Percentiles rank a stretch among this genome's conserved stretches.
These are phyloP conservation scores for Colletotrichum sp. DNA, from an alignment of 2,329 filamentous ascomycete species.

Conservation along the genomic window DNA sequence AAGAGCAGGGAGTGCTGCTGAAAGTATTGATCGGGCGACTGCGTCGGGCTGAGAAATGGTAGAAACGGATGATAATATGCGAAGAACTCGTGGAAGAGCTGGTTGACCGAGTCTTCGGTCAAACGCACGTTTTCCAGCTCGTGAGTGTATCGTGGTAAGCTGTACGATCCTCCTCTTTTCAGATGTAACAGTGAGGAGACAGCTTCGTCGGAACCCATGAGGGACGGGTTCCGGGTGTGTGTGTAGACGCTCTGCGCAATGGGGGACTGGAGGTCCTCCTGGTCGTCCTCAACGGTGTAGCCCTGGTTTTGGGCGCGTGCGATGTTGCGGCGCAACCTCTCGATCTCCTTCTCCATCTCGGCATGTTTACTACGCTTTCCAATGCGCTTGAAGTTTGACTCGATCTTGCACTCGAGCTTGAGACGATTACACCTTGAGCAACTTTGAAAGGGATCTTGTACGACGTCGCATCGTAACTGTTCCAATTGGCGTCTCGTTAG, in stretches of 20 bases:
- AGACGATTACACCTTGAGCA: conserved; percentile 81
- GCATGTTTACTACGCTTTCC: conserved; percentile 84
- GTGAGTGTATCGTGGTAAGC: conserved; percentile 62
- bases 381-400: conserved; percentile 85
- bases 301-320: conserved; percentile 65
- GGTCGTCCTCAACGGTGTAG: conserved; percentile 57
- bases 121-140: conserved; percentile 68
- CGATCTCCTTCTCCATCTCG: conserved; percentile 86
- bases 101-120: conserved; percentile 65
- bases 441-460: conserved; percentile 78
- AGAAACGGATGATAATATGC: conserved; percentile 77
- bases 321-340: conserved; percentile 67
- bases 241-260: conserved; percentile 61
- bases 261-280: conserved; percentile 65
- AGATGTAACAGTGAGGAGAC: conserved; percentile 70
- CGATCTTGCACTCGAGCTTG: conserved; percentile 83
- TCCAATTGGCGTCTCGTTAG: conserved; percentile 6
- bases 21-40: conserved; percentile 75
- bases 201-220: conserved; percentile 73
- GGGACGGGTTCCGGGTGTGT: conserved; percentile 65
- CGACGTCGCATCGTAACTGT: conserved; percentile 82
- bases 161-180: conserved; percentile 68
- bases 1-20: conserved; percentile 82
- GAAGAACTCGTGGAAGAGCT: conserved; percentile 79
- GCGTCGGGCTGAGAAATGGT: conserved; percentile 72